These are phyloP conservation scores for Verticillium zaregamsianum DNA, from an alignment of 2,329 filamentous ascomycete genomes.

Conservation along the genomic window DNA sequence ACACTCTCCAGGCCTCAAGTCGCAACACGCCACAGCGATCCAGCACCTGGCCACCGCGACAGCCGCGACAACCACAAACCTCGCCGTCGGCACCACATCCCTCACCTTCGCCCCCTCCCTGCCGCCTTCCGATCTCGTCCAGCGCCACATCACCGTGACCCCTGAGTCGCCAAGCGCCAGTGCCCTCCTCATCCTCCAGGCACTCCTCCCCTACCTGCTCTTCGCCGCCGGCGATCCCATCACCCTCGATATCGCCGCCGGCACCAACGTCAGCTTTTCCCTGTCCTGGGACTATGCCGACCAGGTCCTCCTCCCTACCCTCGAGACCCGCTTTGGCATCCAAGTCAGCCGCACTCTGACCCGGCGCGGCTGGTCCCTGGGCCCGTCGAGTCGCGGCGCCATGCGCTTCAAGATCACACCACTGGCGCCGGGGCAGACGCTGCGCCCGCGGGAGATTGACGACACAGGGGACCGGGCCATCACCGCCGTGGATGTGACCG, in stretches of 20 bases:
- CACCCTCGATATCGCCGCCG: slow-evolving; percentile 48
- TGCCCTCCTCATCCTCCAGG: slow-evolving; percentile 54
- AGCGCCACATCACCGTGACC: slow-evolving; percentile 43
- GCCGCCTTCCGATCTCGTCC: slow-evolving; percentile 31
- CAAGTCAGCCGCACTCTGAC: slow-evolving; percentile 39
- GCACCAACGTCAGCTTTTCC: slow-evolving; percentile 56
- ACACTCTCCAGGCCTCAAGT: slow-evolving; percentile 36
- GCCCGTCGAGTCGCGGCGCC: slow-evolving; percentile 34
- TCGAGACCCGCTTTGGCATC: slow-evolving; percentile 47
- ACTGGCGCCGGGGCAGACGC: slow-evolving; percentile 23
- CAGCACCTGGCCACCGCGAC: slow-evolving; percentile 49
- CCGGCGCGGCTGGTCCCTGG: slow-evolving; percentile 47
- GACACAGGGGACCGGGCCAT: slow-evolving; percentile 27
- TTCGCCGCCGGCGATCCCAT: slow-evolving; percentile 36
- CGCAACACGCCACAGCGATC: slow-evolving; percentile 55
- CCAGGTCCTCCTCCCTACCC: slow-evolving; percentile 53
- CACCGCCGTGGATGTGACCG: slow-evolving; percentile 43
- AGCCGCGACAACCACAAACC: slow-evolving; percentile 43
- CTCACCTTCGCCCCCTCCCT: slow-evolving; percentile 42
- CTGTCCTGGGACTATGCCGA: slow-evolving; percentile 59
- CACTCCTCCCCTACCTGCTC: slow-evolving; percentile 54
- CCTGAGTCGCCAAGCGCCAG: slow-evolving; percentile 49
- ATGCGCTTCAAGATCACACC: slow-evolving; percentile 38
- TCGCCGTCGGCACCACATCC: slow-evolving; percentile 45
- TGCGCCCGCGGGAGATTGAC: slow-evolving; percentile 28